Evolutionary conservation across 2,329 filamentous ascomycete species (phyloP).

Genomic region (Sclerotinia glacialis): DNA sequence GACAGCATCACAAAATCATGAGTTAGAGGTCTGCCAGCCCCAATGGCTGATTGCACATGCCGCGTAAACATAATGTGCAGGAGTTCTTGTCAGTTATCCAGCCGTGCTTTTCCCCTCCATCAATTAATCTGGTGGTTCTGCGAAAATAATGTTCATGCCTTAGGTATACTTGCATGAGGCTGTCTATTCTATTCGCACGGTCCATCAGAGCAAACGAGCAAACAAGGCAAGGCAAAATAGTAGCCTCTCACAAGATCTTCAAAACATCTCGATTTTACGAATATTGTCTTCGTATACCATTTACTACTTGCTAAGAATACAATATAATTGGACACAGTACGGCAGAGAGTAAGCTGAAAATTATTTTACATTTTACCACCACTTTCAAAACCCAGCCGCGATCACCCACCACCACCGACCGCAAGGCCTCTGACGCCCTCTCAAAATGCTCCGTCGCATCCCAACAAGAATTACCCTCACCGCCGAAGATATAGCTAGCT

Average conservation of each 20-base stretch:
- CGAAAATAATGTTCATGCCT: constrained; percentile 14
- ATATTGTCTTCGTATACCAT: background rate
- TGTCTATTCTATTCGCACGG: background rate
- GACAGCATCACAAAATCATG: constrained; percentile 35
- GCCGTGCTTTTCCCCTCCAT: background rate
- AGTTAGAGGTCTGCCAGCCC: constrained; percentile 34
- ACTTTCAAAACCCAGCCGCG: background rate
- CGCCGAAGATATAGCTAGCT: constrained; percentile 65
- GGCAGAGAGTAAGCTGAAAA: background rate
- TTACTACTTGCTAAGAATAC: background rate
- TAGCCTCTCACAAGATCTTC: background rate
- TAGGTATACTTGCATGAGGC: constrained; percentile 4
- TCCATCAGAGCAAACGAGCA: background rate
- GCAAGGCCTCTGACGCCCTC: background rate
- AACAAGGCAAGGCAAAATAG: constrained; percentile 9
- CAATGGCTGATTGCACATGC: constrained; percentile 39
- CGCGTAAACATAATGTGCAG: constrained; percentile 39
- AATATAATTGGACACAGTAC: background rate
- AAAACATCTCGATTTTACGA: background rate
- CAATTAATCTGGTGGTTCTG: background rate
- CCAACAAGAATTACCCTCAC: constrained; percentile 68
- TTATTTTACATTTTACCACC: background rate
- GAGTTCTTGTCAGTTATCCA: constrained; percentile 2
- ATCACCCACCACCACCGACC: background rate
- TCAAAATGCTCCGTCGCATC: constrained; percentile 62